Evolutionary conservation across 352 stramenopile species (phyloP).

Genomic region (Heterotrichella gracilis): DNA sequence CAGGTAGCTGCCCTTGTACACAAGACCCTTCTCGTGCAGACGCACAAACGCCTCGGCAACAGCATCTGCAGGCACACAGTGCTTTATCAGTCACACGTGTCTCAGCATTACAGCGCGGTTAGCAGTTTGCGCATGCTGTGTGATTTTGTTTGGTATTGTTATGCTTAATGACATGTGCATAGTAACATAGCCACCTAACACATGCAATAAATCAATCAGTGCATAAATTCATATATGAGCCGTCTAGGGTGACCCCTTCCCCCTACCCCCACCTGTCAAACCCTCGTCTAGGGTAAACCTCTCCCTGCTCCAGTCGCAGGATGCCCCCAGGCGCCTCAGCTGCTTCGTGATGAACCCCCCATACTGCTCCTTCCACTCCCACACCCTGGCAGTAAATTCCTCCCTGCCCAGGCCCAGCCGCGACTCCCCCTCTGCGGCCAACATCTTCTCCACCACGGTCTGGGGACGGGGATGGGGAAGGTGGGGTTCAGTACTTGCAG

Average conservation of each 20-base stretch:
- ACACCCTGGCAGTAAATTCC: slow-evolving; percentile 62
- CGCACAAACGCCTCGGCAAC: slow-evolving; percentile 44
- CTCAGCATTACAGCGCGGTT: no score
- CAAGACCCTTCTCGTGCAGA: slow-evolving; percentile 33
- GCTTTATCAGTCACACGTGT: no score
- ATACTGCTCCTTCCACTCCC: slow-evolving; percentile 75
- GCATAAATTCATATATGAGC: background rate
- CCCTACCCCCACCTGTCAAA: no score
- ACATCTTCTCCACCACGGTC: slow-evolving; percentile 42
- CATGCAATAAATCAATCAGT: no score
- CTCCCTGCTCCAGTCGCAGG: slow-evolving; percentile 44
- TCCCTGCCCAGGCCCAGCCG: slow-evolving; percentile 52
- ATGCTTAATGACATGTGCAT: slow-evolving; percentile 11
- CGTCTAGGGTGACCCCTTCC: no score
- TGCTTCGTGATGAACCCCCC: slow-evolving; percentile 41
- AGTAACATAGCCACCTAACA: no score
- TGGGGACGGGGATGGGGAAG: no score
- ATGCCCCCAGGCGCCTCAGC: slow-evolving; percentile 30
- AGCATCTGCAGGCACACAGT: no score
- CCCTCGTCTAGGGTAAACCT: slow-evolving; percentile 44
- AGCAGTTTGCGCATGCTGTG: no score
- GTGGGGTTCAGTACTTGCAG: no score
- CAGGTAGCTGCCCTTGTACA: slow-evolving; percentile 45
- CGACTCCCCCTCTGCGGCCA: slow-evolving; percentile 31
- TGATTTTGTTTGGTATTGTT: slow-evolving; percentile 13